Evolutionary conservation across 163 green algal species (phyloP).

Genomic region (Scenedesmus sp.): DNA sequence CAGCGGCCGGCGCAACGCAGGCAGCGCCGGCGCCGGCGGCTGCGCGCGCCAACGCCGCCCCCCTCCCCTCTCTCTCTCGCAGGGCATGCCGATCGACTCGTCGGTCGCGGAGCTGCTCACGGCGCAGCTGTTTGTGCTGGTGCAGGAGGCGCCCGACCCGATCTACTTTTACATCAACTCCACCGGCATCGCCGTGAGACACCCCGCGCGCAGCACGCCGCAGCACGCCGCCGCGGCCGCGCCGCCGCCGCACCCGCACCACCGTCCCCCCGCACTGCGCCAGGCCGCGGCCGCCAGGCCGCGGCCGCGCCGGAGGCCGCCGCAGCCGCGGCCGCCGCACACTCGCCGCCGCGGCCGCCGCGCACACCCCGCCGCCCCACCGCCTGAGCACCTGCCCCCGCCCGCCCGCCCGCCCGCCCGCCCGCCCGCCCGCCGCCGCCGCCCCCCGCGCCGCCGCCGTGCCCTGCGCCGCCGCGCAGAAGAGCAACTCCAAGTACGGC

Average conservation of each 20-base stretch:
- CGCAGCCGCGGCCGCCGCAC: neutral
- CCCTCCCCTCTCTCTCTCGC: conserved; percentile 3
- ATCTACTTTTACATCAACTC: conserved; percentile 99
- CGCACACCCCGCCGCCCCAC: too few relatives aligned
- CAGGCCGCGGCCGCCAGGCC: conserved; percentile 2
- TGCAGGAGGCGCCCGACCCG: conserved; percentile 94
- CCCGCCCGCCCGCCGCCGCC: too few relatives aligned
- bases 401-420: too few relatives aligned
- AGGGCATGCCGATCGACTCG: conserved; percentile 98
- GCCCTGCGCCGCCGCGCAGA: conserved; percentile 75
- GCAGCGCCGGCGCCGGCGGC: neutral
- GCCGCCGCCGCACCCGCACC: neutral
- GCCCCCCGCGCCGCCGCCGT: too few relatives aligned
- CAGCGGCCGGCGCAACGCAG: neutral
- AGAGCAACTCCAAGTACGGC: conserved; percentile 92
- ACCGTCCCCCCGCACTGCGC: neutral
- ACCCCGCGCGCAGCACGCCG: too few relatives aligned
- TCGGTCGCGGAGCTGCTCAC: conserved; percentile 97
- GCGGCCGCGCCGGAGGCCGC: conserved; percentile 3
- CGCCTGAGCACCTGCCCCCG: too few relatives aligned
- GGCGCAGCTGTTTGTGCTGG: conserved; percentile 97
- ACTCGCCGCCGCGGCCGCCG: too few relatives aligned
- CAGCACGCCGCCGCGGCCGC: too few relatives aligned
- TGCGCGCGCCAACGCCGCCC: neutral
- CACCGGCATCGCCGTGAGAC: conserved; percentile 88